These are phyloP conservation scores for Lachnellula hyalina DNA, from an alignment of 2,329 filamentous ascomycete species.

Conservation along the genomic window DNA sequence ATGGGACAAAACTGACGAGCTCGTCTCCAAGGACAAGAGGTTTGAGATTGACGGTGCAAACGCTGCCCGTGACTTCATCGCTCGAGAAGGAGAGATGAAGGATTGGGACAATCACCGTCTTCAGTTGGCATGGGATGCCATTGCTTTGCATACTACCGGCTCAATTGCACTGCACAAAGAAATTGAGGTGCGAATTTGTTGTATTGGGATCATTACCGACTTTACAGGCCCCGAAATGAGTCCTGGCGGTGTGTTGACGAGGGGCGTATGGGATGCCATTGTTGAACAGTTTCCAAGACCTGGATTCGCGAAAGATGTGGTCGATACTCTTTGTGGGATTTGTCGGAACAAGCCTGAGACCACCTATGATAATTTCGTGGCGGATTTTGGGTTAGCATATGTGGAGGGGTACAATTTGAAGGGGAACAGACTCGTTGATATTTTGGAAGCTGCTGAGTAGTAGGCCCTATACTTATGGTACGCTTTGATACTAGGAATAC, in stretches of 20 bases:
- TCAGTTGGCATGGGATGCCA: constrained; percentile 45
- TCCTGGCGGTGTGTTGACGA: constrained; percentile 23
- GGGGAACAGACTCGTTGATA: constrained; percentile 3
- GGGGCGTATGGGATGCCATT: constrained; percentile 27
- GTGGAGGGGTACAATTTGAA: constrained; percentile 12
- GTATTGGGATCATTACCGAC: constrained; percentile 34
- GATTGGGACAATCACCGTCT: constrained; percentile 37
- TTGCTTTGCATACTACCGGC: constrained; percentile 39
- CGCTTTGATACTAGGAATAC: neutral
- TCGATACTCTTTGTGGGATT: constrained; percentile 31
- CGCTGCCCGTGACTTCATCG: constrained; percentile 38
- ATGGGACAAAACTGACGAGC: constrained; percentile 33
- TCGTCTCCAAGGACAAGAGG: constrained; percentile 39
- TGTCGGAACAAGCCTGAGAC: constrained; percentile 34
- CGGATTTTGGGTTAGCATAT: constrained; percentile 25
- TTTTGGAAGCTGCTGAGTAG: neutral
- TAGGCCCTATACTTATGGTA: neutral
- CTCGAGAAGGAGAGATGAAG: constrained; percentile 15
- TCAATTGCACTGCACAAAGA: constrained; percentile 39
- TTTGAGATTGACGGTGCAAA: constrained; percentile 48
- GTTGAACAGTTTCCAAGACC: constrained; percentile 29
- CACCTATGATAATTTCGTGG: constrained; percentile 34
- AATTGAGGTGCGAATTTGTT: constrained; percentile 33
- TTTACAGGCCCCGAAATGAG: constrained; percentile 31
- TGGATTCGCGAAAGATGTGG: constrained; percentile 30